These are phyloP conservation scores for Globisporangium nodosum DNA, from an alignment of 352 stramenopile genomes.

Conservation along the genomic window DNA sequence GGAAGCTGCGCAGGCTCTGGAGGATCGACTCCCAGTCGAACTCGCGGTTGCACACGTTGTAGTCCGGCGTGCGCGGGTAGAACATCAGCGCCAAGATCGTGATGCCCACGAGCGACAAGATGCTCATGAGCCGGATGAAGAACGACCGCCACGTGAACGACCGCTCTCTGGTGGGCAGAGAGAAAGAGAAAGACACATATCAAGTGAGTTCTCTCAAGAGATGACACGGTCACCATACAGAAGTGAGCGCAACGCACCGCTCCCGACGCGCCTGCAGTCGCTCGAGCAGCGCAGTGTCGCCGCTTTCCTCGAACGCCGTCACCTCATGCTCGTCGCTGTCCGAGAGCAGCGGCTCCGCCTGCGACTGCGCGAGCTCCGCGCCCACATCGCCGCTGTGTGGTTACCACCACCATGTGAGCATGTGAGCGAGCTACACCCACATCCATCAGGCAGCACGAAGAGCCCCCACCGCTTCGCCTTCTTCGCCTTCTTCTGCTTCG, in stretches of 20 bases:
- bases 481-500: slow-evolving; percentile 25
- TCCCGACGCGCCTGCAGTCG: slow-evolving; percentile 40
- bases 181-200: not conserved
- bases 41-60: slow-evolving; percentile 86
- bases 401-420: not conserved
- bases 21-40: slow-evolving; percentile 88
- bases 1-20: slow-evolving; percentile 58
- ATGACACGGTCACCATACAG: not conserved
- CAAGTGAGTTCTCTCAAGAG: not conserved
- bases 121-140: slow-evolving; percentile 45
- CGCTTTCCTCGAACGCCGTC: slow-evolving; percentile 50
- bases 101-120: slow-evolving; percentile 41
- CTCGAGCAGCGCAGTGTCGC: slow-evolving; percentile 47
- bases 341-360: slow-evolving; percentile 50
- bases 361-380: slow-evolving; percentile 25
- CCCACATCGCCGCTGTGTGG: slow-evolving; percentile 20
- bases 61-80: slow-evolving; percentile 82
- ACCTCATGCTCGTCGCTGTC: slow-evolving; percentile 45
- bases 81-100: slow-evolving; percentile 83
- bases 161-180: slow-evolving; percentile 19
- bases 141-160: slow-evolving; percentile 47
- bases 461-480: slow-evolving; percentile 16
- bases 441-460: not conserved
- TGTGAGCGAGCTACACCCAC: not conserved
- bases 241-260: slow-evolving; percentile 9